Base-by-base conservation (phyloP, 192 early-diverging fungal species). In the Tieghemiomyces parasiticus region DNA sequence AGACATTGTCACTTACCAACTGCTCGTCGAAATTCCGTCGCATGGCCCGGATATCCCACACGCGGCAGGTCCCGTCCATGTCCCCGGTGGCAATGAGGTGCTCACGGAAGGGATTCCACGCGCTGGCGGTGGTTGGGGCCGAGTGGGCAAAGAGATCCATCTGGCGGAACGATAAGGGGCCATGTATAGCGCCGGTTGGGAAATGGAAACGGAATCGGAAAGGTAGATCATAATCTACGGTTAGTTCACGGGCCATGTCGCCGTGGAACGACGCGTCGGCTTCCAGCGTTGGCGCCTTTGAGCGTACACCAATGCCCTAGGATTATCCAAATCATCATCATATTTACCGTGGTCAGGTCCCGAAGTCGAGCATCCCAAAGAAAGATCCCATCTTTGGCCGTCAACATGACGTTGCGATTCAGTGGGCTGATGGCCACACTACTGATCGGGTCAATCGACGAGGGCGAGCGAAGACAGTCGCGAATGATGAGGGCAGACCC, bases 41-140 rank as follows among this genome's bases (percentile, higher is more conserved):
- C 50, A 52, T 52, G 14, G 16, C 14, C 22, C 50, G 50, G 16
- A 28, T 52, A 52, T 52, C 50, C 50, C 50, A 52, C n/a, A 52
- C 14, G 28, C 26, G 50, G 14, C 20, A 14, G 14, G 50, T 52
- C 14, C 50, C 50, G 25, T 26, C 26, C 2, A 26, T 29, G 26
- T 52, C 50, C 2, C 50, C 50, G 25, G 50, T 52, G 19, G 28
- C 22, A 2, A 52, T 14, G 14, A 26, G 50, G 22, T 52, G 28
- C 4, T 52, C 50, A 29, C 50, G 50, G 26, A 8, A 8, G n/a
- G 50, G 50, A 9, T 28, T 52, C 14, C 19, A 28, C 4, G 50
- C 22, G 25, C 22, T 25, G 26, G 50, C 50, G 22, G 26, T 28
- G 14, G 28, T 52, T 20, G n/a, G 19, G n/a, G 22, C 19, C 22